Evolutionary conservation across 257 asterid species (phyloP).

Genomic region (Handroanthus guayacan): DNA sequence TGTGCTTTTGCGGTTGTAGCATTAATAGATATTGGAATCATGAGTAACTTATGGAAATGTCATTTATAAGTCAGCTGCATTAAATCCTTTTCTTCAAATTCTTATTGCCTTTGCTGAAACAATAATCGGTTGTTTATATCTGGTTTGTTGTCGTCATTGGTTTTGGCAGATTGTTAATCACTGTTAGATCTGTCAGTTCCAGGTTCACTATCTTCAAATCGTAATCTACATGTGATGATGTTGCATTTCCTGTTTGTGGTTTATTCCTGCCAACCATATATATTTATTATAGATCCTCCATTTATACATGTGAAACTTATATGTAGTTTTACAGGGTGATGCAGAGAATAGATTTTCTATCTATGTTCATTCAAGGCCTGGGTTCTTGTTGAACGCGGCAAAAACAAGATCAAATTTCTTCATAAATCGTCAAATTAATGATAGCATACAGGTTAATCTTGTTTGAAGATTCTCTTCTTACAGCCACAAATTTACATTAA

Average conservation of each 20-base stretch:
- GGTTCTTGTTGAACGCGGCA: conserved; percentile 74
- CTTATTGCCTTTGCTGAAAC: conserved; percentile 14
- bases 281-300: not conserved
- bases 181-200: conserved; percentile 5
- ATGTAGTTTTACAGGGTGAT: conserved; percentile 75
- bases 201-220: conserved; percentile 7
- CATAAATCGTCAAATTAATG: conserved; percentile 81
- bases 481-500: not conserved
- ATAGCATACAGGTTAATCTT: conserved; percentile 83
- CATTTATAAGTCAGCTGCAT: conserved; percentile 15
- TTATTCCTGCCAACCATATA: not conserved
- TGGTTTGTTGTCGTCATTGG: conserved; percentile 6
- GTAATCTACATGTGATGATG: conserved; percentile 5
- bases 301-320: conserved; percentile 17
- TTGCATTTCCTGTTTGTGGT: conserved; percentile 16
- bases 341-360: conserved; percentile 74
- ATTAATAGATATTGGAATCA: conserved; percentile 31
- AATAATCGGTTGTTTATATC: conserved; percentile 2
- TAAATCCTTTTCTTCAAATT: conserved; percentile 25
- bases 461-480: conserved; percentile 21
- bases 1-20: conserved; percentile 25
- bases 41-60: conserved; percentile 27
- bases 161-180: conserved; percentile 13
- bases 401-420: conserved; percentile 85
- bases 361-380: conserved; percentile 94